A percentile compares a stretch with the other conserved stretches of the same genome.
phyloP scores from a whole-genome alignment of 805 yeast genomes.

The Schizosaccharomyces pombe region DNA sequence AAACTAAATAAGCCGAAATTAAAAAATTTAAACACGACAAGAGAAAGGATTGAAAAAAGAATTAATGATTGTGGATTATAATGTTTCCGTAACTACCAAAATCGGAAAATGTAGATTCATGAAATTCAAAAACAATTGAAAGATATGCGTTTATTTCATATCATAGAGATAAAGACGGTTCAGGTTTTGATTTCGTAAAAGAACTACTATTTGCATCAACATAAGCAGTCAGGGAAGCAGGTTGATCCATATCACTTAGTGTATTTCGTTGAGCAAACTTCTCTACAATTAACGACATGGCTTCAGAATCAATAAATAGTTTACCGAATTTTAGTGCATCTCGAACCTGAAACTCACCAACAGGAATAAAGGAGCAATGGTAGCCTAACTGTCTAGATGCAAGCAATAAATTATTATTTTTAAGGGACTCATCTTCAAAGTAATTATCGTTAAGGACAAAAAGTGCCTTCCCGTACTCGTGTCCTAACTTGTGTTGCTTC shows the following conservation, averaged over 20 bases:
- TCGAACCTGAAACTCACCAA: neutral
- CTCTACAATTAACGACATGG: neutral
- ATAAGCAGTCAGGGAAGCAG: neutral
- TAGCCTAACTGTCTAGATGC: neutral
- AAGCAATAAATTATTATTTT: neutral
- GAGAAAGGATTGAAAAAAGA: too few relatives aligned
- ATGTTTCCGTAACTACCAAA: too few relatives aligned
- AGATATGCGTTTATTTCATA: too few relatives aligned
- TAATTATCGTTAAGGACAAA: neutral
- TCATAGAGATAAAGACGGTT: too few relatives aligned
- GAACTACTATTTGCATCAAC: neutral
- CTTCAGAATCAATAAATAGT: neutral
- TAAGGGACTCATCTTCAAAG: neutral
- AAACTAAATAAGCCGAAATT: too few relatives aligned
- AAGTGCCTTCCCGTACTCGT: neutral
- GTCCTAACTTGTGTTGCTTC: neutral
- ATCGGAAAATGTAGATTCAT: too few relatives aligned
- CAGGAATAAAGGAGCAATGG: neutral
- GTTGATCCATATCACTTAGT: neutral
- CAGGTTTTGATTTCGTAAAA: too few relatives aligned
- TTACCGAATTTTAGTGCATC: conserved; percentile 1
- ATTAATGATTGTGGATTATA: too few relatives aligned
- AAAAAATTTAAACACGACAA: too few relatives aligned
- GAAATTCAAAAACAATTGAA: too few relatives aligned
- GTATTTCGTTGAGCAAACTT: neutral